Conservation (phyloP, 306 rosid species). For the Cicer chorassanicum region DNA sequence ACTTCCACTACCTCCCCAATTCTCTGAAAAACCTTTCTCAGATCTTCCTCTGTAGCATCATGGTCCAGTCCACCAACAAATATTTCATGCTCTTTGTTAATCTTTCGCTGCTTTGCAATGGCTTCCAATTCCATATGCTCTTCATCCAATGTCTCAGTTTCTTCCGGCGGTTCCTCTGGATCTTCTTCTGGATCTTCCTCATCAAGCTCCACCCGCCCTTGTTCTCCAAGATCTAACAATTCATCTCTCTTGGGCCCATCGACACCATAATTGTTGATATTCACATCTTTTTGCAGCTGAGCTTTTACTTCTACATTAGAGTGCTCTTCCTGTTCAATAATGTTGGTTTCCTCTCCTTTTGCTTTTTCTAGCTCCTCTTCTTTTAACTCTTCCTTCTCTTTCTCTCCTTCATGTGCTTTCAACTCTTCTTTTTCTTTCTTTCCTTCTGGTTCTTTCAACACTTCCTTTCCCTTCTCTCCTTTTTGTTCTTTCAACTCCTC, state of each 20-base stretch:
- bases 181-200: conserved; percentile 61
- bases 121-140: conserved; percentile 61
- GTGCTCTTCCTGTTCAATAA: conserved; percentile 44
- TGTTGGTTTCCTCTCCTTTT: conserved; percentile 46
- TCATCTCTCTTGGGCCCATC: conserved; percentile 49
- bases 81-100: conserved; percentile 72
- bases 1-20: conserved; percentile 82
- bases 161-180: conserved; percentile 53
- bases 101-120: conserved; percentile 61
- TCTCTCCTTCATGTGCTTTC: conserved; percentile 30
- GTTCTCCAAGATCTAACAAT: conserved; percentile 60
- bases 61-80: conserved; percentile 84
- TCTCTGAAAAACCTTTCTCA: conserved; percentile 71
- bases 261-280: conserved; percentile 41
- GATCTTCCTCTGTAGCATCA: conserved; percentile 76
- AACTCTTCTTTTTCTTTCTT: conserved; percentile 19
- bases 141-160: conserved; percentile 54
- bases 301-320: conserved; percentile 42
- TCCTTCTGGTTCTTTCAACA: conserved; percentile 10
- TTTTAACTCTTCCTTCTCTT: conserved; percentile 36
- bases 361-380: conserved; percentile 31
- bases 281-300: conserved; percentile 44
- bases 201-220: conserved; percentile 52
- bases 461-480: conserved; percentile 25
- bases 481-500: conserved; percentile 44